Conservation (phyloP, 805 yeast genomes). For the Ogataea ramenticola region DNA sequence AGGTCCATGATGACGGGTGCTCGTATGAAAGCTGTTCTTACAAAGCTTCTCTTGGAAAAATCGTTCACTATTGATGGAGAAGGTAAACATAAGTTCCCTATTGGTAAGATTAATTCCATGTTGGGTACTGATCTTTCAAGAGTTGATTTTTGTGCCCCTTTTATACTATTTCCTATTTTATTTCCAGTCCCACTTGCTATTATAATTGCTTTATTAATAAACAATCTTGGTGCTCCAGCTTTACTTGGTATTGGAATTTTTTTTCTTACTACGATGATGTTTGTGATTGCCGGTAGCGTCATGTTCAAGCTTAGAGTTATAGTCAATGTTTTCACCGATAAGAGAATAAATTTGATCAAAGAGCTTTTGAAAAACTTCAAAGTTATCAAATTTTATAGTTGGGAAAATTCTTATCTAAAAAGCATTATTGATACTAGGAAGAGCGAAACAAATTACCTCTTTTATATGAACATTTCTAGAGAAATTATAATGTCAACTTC, state of each 20-base stretch:
- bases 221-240: slow-evolving; percentile 66
- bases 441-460: slow-evolving; percentile 53
- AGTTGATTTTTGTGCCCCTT: slow-evolving; percentile 57
- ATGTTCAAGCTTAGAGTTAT: slow-evolving; percentile 48
- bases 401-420: slow-evolving; percentile 75
- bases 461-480: slow-evolving; percentile 54
- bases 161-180: slow-evolving; percentile 50
- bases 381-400: slow-evolving; percentile 77
- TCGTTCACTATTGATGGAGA: slow-evolving; percentile 47
- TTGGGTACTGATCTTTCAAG: slow-evolving; percentile 69
- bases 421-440: slow-evolving; percentile 48
- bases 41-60: slow-evolving; percentile 56
- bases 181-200: slow-evolving; percentile 55
- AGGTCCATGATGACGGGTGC: slow-evolving; percentile 53
- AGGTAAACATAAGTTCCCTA: slow-evolving; percentile 56
- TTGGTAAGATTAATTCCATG: slow-evolving; percentile 65
- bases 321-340: slow-evolving; percentile 63
- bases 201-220: slow-evolving; percentile 54
- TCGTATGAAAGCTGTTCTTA: slow-evolving; percentile 53
- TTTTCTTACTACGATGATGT: slow-evolving; percentile 37
- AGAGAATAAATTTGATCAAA: slow-evolving; percentile 66
- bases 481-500: slow-evolving; percentile 52
- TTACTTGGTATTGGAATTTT: slow-evolving; percentile 61
- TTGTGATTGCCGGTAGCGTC: slow-evolving; percentile 38
- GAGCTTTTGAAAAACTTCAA: slow-evolving; percentile 76